A percentile compares a stretch with the other conserved stretches of the same genome.
Evolutionary conservation across 345 rosid genomes (phyloP).

Genomic region (Hibiscus trionum): DNA sequence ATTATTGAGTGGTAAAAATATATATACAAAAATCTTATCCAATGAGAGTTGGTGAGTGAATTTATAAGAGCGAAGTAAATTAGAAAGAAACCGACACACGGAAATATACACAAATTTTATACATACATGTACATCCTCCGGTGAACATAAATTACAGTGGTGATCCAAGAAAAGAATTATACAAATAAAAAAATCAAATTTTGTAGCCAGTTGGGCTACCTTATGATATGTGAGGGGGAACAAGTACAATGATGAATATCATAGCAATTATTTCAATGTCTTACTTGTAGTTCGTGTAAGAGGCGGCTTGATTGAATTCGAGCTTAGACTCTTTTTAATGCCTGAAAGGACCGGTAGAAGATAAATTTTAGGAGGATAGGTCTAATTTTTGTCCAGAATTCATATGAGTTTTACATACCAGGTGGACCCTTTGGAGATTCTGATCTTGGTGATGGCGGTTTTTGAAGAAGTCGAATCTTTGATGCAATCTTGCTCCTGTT

Average conservation of each 20-base stretch:
- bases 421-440: conserved; percentile 23
- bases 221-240: no score
- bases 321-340: conserved; percentile 25
- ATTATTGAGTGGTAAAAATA: no score
- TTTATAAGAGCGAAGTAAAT: no score
- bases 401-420: conserved; percentile 22
- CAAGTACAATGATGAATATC: background rate
- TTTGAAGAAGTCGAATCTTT: conserved; percentile 22
- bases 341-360: conserved; percentile 27
- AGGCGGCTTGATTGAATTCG: conserved; percentile 31
- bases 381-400: background rate
- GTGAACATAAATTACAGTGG: conserved; percentile 1
- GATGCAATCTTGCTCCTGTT: conserved; percentile 23
- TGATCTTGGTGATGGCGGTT: conserved; percentile 17
- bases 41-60: conserved; percentile 4
- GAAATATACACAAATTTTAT: background rate
- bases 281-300: conserved; percentile 26
- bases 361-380: background rate
- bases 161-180: background rate
- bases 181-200: background rate
- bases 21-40: no score
- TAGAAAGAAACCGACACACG: background rate
- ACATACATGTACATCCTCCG: background rate
- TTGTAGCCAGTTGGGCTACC: background rate
- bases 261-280: background rate